Evolutionary conservation across 2,329 filamentous ascomycete genomes (phyloP), one percentile per base, ranked within the genome.

Genomic region (Metarhizium album): DNA sequence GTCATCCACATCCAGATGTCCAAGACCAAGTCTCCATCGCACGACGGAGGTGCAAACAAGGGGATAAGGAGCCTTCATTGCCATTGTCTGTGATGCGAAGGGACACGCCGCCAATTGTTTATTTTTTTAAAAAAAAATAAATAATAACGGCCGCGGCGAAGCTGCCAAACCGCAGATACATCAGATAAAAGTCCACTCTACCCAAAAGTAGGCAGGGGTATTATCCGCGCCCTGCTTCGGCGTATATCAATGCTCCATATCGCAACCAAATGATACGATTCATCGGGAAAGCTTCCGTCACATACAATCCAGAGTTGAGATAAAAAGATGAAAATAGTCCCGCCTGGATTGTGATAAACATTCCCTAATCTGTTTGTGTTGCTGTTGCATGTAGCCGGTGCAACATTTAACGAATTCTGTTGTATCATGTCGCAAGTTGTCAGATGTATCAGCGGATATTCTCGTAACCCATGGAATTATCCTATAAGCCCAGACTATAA

Each of bases 351-450:
- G 50, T 42, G 37, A 84, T 58, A 84, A 79, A 61, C 84, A 24
- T 80, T 57, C 72, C 60, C 79, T 83, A 58, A 83, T 79, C 62
- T 84, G 81, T 58, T 72, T 69, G 53, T 84, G 79, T 55, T 84
- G 82, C 47, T 82, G 82, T 49, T 45, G 47, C 45, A 52, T 52
- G 42, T 42, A 45, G 59, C 82, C 86, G 35, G 76, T 79, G 50
- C 80, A 49, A 52, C 40, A 52, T 46, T 46, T 47, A 49, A 52
- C 47, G 47, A 52, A 38, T n/a, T 49, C 42, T 42, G 47, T 37
- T 47, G 37, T 49, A 43, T 52, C 45, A 42, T 46, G 22, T 23
- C 20, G 20, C 40, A 45, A 46, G 50, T 45, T 46, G 50, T 49
- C 42, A 47, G 45, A 46, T 48, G 40, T 38, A n/a, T 35, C 18